phyloP scores from a whole-genome alignment of 176 grass and related monocot genomes.

The Guadua angustifolia region DNA sequence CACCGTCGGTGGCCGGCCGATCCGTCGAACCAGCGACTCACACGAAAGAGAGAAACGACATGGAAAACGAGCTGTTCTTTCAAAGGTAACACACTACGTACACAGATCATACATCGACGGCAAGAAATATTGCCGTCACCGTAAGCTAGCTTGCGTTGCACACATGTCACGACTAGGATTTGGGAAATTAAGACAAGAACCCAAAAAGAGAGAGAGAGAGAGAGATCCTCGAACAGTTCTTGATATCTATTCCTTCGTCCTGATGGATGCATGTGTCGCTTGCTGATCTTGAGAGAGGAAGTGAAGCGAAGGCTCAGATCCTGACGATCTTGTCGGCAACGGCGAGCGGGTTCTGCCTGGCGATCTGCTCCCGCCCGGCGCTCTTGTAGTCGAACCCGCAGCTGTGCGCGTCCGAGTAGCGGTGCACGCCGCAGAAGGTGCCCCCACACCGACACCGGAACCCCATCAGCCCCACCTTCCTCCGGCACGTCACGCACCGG shows the following conservation, averaged over 20 bases:
- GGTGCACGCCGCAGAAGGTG: constrained; percentile 60
- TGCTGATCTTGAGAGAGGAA: not conserved
- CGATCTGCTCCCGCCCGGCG: constrained; percentile 48
- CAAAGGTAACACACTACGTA: too few relatives aligned
- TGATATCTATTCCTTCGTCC: not conserved
- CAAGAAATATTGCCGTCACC: too few relatives aligned
- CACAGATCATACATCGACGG: too few relatives aligned
- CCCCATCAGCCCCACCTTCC: constrained; percentile 59
- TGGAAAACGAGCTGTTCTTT: too few relatives aligned
- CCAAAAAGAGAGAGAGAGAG: too few relatives aligned
- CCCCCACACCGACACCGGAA: constrained; percentile 68
- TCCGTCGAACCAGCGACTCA: too few relatives aligned
- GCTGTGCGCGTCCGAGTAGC: constrained; percentile 49
- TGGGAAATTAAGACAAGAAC: too few relatives aligned
- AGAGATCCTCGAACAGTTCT: not conserved
- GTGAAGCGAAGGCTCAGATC: constrained; percentile 31
- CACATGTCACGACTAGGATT: too few relatives aligned
- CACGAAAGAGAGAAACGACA: too few relatives aligned
- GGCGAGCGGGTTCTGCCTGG: constrained; percentile 51
- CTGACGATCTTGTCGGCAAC: constrained; percentile 58
- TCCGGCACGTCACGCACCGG: constrained; percentile 61
- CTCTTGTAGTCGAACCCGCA: constrained; percentile 68
- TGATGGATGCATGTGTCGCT: not conserved
- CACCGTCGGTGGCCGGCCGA: too few relatives aligned
- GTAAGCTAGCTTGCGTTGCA: too few relatives aligned